Evolutionary conservation across 495 filamentous ascomycete genomes (phyloP).

Genomic region (Hypomontagnella monticulosa): DNA sequence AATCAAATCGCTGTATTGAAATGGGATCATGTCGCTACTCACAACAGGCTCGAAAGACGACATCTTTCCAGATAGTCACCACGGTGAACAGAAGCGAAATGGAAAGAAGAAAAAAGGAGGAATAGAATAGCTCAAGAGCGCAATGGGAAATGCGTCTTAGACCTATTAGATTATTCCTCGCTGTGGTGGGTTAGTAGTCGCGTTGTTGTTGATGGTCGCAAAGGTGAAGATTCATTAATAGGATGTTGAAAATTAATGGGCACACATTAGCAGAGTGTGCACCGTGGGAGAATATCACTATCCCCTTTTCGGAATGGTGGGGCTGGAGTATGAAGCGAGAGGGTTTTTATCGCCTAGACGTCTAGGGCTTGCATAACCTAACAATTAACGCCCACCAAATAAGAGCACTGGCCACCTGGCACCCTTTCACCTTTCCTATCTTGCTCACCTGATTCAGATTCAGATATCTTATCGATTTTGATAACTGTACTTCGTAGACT

Average conservation of each 20-base stretch:
- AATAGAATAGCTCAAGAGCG: constrained; percentile 47
- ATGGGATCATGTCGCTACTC: constrained; percentile 61
- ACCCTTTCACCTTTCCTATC: background rate
- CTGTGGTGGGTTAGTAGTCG: constrained; percentile 50
- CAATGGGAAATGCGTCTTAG: constrained; percentile 45
- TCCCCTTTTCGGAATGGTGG: constrained; percentile 46
- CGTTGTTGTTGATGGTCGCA: constrained; percentile 48
- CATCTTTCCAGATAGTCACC: constrained; percentile 76
- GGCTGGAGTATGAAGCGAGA: constrained; percentile 46
- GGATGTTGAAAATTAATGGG: constrained; percentile 46
- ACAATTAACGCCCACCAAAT: constrained; percentile 9
- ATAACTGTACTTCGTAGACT: too few relatives aligned
- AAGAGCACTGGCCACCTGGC: too few relatives aligned
- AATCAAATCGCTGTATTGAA: background rate
- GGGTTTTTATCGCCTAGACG: constrained; percentile 51
- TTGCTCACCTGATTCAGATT: too few relatives aligned
- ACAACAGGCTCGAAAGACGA: constrained; percentile 97
- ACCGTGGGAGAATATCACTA: constrained; percentile 48
- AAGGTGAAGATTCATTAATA: constrained; percentile 32
- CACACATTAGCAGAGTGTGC: constrained; percentile 42
- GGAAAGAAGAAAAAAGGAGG: constrained; percentile 45
- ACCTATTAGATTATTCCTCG: constrained; percentile 43
- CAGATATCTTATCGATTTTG: too few relatives aligned
- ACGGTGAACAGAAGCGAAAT: constrained; percentile 45
- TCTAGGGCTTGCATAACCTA: constrained; percentile 61